Evolutionary conservation across 495 filamentous ascomycete species (phyloP), one percentile per base, ranked within the genome.

Genomic region (Annulohypoxylon moriforme): DNA sequence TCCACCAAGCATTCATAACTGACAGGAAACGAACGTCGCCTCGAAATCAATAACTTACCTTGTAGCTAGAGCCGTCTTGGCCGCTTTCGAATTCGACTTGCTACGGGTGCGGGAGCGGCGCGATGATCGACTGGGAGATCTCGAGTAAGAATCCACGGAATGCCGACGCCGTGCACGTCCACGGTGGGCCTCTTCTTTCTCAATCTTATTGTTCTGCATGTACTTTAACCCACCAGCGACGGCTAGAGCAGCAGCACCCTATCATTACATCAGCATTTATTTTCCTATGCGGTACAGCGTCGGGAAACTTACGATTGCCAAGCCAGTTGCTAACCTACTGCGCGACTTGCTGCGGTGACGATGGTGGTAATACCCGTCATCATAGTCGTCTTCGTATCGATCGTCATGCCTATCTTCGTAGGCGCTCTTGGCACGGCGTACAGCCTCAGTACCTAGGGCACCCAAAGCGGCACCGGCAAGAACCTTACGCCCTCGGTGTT

Each of bases 401-500:
- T 90, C 87, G 3, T 86, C 86, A 58, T 85, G 81, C 24, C 87
- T 85, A 65, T 91, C 90, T 52, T 90, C 87, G 78, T 93, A 91
- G 40, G 89, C 87, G 67, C 89, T 91, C 69, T 89, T 86, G 10
- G 89, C 90, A 62, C 93, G 89, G n/a, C 88, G 87, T 20, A 90
- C 83, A 14, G 88, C 91, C 81, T 96, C 92, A 29, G 93, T 93
- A 46, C 92, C 94, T 22, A 94, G 83, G 13, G 92, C 94, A 64
- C 94, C 94, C 18, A 96, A 79, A 24, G 91, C 93, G 60, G 92
- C 93, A 33, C 93, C 93, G 29, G 92, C 93, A 27, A 94, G 77
- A 44, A 92, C 89, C 73, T 91, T 89, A n/a, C 89, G 86, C n/a
- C 89, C 85, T 65, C 90, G 88, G 71, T 90, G 84, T 36, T 90